Evolutionary conservation across 2,329 filamentous ascomycete species (phyloP).

Genomic region (Arthroderma sp.): DNA sequence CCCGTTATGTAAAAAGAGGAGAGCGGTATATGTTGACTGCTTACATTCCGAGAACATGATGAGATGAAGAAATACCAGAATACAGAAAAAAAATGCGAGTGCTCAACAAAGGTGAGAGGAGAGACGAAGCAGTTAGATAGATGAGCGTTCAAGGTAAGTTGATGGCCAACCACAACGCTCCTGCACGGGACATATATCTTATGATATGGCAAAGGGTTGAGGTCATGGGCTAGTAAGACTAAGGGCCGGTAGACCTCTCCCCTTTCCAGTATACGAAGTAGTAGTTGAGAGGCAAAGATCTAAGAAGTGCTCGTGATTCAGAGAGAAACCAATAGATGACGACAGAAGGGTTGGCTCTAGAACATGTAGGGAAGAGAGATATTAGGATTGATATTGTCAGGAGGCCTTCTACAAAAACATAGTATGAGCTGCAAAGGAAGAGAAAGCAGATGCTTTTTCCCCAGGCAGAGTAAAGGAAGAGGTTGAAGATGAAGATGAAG

Average conservation of each 20-base stretch:
- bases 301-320: background rate
- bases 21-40: background rate
- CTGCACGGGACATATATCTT: background rate
- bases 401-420: too few species aligned
- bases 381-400: too few species aligned
- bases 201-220: background rate
- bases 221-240: background rate
- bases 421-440: too few species aligned
- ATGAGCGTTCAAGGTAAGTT: background rate
- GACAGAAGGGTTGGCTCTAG: too few species aligned
- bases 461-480: background rate
- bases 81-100: background rate
- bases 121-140: background rate
- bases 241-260: background rate
- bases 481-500: background rate
- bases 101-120: background rate
- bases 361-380: too few species aligned
- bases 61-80: background rate
- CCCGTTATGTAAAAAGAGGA: background rate
- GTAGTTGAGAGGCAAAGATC: background rate
- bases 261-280: too few species aligned
- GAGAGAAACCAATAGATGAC: background rate
- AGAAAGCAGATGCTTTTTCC: background rate
- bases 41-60: slow-evolving; percentile 14
- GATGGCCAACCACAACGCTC: background rate